A percentile compares a stretch with the other conserved stretches of the same genome.
Conservation (phyloP, 257 asterid genomes). For the Ilex aquifolium region DNA sequence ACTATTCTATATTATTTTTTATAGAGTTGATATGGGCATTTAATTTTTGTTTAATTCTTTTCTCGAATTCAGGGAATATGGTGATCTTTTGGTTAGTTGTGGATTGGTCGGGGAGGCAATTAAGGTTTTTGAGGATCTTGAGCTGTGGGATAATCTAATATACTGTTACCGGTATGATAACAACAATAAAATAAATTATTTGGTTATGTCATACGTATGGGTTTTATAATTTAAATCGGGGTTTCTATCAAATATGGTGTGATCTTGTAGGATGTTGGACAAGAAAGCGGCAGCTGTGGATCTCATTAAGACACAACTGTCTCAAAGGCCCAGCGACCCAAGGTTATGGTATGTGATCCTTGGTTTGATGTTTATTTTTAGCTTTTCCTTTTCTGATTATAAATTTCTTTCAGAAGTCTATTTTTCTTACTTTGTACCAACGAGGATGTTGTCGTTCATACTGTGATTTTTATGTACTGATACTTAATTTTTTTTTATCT, state of each 20-base stretch:
- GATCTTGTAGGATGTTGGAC: conserved; percentile 43
- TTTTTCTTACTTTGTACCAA: background rate
- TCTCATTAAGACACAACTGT: conserved; percentile 55
- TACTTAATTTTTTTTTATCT: too few species aligned
- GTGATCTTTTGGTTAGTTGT: conserved; percentile 81
- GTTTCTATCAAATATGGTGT: background rate
- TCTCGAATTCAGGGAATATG: conserved; percentile 54
- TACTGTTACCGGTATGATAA: conserved; percentile 48
- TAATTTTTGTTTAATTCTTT: background rate
- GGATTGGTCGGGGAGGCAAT: conserved; percentile 92
- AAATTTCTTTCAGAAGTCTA: background rate
- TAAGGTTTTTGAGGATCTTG: conserved; percentile 78
- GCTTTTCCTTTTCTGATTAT: background rate
- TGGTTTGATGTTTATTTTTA: background rate
- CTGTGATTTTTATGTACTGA: too few species aligned
- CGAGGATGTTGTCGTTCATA: too few species aligned
- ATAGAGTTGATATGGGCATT: background rate
- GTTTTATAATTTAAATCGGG: too few species aligned
- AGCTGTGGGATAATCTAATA: conserved; percentile 94
- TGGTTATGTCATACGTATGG: too few species aligned
- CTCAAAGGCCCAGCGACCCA: conserved; percentile 67
- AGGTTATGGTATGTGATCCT: conserved; percentile 50
- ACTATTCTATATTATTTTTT: background rate
- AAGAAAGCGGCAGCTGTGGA: conserved; percentile 93
- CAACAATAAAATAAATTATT: background rate